phyloP scores from a whole-genome alignment of 2,329 filamentous ascomycete species.

The Cladosporium sp. region DNA sequence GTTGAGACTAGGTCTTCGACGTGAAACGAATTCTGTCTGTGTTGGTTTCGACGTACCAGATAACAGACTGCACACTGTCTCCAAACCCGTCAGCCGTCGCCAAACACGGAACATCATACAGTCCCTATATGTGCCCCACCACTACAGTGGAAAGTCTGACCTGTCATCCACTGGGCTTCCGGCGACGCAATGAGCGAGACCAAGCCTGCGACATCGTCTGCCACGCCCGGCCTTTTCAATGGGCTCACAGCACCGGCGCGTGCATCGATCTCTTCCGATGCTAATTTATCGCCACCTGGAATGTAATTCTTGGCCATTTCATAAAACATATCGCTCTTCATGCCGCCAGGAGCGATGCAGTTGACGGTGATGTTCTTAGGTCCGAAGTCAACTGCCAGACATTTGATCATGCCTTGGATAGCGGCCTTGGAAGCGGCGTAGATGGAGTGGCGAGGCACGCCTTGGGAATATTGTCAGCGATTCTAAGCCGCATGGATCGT shows the following conservation, averaged over 20 bases:
- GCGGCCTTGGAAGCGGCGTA: neutral
- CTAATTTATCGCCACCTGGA: neutral
- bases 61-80: neutral
- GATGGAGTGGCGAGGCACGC: neutral
- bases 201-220: neutral
- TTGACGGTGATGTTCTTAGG: neutral
- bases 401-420: neutral
- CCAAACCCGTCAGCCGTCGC: too few relatives aligned
- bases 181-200: neutral
- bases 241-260: neutral
- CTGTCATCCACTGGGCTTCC: neutral
- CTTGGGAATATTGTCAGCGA: neutral
- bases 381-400: neutral
- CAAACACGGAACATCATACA: neutral
- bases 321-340: neutral
- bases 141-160: neutral
- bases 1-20: neutral
- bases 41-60: neutral
- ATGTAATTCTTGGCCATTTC: neutral
- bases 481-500: too few relatives aligned
- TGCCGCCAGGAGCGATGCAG: neutral
- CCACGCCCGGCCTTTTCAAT: neutral
- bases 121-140: neutral
- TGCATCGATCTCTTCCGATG: neutral
- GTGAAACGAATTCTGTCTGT: neutral